These are phyloP conservation scores for Singerocomus inundabilis DNA, from an alignment of 1,284 basidiomycete genomes.

Conservation along the genomic window DNA sequence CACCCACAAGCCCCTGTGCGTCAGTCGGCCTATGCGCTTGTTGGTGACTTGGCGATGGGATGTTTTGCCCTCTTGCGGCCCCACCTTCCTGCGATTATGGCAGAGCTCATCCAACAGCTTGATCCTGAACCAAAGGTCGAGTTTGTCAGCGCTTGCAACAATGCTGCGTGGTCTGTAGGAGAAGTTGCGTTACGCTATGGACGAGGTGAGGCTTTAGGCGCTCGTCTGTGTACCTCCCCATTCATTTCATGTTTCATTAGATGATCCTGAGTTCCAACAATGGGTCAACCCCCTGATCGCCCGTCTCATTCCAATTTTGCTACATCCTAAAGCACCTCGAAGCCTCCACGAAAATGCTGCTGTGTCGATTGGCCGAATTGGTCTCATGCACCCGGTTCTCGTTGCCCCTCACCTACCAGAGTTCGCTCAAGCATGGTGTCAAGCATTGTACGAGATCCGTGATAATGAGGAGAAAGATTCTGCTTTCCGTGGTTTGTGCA, in stretches of 20 bases:
- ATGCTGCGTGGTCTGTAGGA: constrained; percentile 99
- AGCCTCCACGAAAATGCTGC: constrained; percentile 98
- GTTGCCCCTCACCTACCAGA: constrained; percentile 90
- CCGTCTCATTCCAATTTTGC: constrained; percentile 88
- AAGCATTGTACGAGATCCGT: constrained; percentile 96
- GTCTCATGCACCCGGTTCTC: constrained; percentile 84
- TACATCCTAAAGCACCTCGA: constrained; percentile 89
- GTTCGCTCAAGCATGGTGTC: constrained; percentile 96
- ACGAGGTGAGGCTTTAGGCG: constrained; percentile 48
- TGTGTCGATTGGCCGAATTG: constrained; percentile 97
- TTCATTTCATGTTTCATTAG: constrained; percentile 34
- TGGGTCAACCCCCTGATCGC: constrained; percentile 87
- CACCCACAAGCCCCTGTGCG: constrained; percentile 94
- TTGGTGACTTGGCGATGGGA: constrained; percentile 97
- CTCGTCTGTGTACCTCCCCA: not conserved
- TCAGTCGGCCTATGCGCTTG: constrained; percentile 95
- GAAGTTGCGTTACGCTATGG: constrained; percentile 92
- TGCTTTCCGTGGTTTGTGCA: constrained; percentile 98
- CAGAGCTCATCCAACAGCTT: constrained; percentile 86
- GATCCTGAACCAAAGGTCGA: constrained; percentile 88
- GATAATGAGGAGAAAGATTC: constrained; percentile 99
- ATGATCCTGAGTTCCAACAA: constrained; percentile 81
- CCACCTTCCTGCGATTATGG: constrained; percentile 85
- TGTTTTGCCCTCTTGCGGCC: constrained; percentile 87
- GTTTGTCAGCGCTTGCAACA: constrained; percentile 97